A percentile compares a stretch with the other conserved stretches of the same genome.
phyloP scores from a whole-genome alignment of 306 rosid species.

The Vachellia pachyceras region DNA sequence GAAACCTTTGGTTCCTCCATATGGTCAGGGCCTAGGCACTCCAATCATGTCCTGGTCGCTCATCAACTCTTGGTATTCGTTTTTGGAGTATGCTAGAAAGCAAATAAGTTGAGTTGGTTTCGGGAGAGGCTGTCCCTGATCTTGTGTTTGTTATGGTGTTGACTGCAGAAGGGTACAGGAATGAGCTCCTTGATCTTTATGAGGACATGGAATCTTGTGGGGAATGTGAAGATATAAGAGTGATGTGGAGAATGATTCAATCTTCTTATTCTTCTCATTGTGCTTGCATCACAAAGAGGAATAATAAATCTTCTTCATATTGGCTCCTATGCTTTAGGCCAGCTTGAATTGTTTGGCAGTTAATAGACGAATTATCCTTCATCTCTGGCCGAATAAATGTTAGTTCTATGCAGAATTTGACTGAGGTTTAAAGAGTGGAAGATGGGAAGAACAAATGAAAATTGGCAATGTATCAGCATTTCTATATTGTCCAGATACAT shows the following conservation, averaged over 20 bases:
- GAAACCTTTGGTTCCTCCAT: too few species aligned
- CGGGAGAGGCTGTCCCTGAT: conserved; percentile 21
- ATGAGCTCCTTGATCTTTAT: conserved; percentile 65
- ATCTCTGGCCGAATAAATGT: conserved; percentile 19
- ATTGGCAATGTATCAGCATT: not conserved
- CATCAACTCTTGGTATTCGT: not conserved
- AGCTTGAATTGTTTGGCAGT: conserved; percentile 30
- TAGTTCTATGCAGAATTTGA: not conserved
- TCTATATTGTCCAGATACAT: not conserved
- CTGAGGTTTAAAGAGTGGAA: not conserved
- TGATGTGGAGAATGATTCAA: conserved; percentile 94
- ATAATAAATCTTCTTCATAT: conserved; percentile 36
- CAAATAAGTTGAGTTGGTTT: conserved; percentile 24
- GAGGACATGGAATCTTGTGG: conserved; percentile 82
- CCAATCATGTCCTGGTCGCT: too few species aligned
- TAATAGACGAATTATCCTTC: not conserved
- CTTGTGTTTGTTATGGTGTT: conserved; percentile 21
- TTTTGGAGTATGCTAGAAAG: not conserved
- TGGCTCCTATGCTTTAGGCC: conserved; percentile 56
- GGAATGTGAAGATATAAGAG: conserved; percentile 79
- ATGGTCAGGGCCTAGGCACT: too few species aligned
- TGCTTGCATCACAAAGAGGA: conserved; percentile 33
- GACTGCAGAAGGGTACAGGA: conserved; percentile 50
- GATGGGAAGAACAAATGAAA: not conserved
- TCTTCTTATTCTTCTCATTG: conserved; percentile 60